Conservation (phyloP, 2,329 filamentous ascomycete species). For the Cladophialophora psammophila region DNA sequence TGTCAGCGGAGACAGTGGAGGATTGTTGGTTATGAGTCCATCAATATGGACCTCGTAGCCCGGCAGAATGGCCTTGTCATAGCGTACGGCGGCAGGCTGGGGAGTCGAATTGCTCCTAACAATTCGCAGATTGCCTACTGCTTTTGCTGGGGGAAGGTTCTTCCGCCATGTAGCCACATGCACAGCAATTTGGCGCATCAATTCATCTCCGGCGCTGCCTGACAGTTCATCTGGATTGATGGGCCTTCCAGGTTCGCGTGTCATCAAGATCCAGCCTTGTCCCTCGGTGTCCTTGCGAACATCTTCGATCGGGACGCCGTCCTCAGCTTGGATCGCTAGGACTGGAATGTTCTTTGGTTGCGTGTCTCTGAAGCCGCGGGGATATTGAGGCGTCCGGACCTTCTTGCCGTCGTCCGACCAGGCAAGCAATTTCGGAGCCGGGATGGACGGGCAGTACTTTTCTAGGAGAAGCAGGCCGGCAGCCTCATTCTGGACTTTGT, state of each 20-base stretch:
- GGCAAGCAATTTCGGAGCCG: conserved; percentile 32
- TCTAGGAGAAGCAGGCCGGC: conserved; percentile 32
- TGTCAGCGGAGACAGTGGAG: conserved; percentile 21
- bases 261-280: conserved; percentile 34
- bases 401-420: conserved; percentile 36
- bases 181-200: conserved; percentile 33
- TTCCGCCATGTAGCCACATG: conserved; percentile 34
- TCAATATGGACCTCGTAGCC: conserved; percentile 33
- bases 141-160: conserved; percentile 27
- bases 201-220: conserved; percentile 20
- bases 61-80: conserved; percentile 31
- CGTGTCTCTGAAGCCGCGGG: conserved; percentile 22
- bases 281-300: conserved; percentile 21
- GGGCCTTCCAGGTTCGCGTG: conserved; percentile 28
- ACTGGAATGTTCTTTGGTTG: conserved; percentile 18
- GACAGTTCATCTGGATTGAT: conserved; percentile 29
- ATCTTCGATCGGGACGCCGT: conserved; percentile 12
- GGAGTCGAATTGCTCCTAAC: conserved; percentile 21
- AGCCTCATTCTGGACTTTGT: conserved; percentile 38
- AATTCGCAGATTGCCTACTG: conserved; percentile 33
- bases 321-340: conserved; percentile 20
- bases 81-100: conserved; percentile 23
- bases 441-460: conserved; percentile 35
- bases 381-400: conserved; percentile 29
- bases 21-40: conserved; percentile 22